phyloP scores from a whole-genome alignment of 768 basidiomycete species.

The Boletus pseudopeckii region DNA sequence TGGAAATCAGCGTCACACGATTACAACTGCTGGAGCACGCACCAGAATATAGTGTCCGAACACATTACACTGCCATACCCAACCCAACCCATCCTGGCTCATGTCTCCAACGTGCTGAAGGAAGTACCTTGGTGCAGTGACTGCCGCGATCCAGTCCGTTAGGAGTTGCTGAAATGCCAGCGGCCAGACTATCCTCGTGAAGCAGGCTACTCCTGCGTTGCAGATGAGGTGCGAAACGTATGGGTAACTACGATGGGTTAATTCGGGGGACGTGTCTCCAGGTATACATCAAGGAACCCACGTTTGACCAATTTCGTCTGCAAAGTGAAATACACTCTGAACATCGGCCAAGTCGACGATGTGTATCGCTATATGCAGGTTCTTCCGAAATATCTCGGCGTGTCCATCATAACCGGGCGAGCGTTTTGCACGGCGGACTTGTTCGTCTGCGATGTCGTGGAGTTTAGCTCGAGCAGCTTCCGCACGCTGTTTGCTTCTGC shows the following conservation, averaged over 20 bases:
- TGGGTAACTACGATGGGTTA: conserved; percentile 50
- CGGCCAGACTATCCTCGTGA: conserved; percentile 51
- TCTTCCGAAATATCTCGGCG: conserved; percentile 54
- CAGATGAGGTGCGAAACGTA: conserved; percentile 79
- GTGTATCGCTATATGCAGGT: conserved; percentile 58
- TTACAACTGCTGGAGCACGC: conserved; percentile 26
- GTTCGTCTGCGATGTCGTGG: conserved; percentile 49
- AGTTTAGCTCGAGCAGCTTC: conserved; percentile 58
- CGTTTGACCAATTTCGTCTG: conserved; percentile 50
- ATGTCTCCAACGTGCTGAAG: conserved; percentile 55
- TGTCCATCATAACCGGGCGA: conserved; percentile 45
- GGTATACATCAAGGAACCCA: conserved; percentile 32
- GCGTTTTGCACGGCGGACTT: conserved; percentile 40
- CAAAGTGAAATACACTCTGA: conserved; percentile 59
- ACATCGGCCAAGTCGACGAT: conserved; percentile 63
- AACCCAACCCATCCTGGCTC: conserved; percentile 70
- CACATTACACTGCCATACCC: conserved; percentile 82
- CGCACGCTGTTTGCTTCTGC: conserved; percentile 63
- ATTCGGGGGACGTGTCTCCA: neutral
- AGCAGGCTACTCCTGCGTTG: conserved; percentile 74
- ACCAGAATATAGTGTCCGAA: conserved; percentile 81
- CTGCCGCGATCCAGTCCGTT: conserved; percentile 39
- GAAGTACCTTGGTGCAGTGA: conserved; percentile 57
- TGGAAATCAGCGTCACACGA: conserved; percentile 2
- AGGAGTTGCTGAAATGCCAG: conserved; percentile 46